phyloP scores from a whole-genome alignment of 139 green algal genomes.

The Axilococcus clingmanii region DNA sequence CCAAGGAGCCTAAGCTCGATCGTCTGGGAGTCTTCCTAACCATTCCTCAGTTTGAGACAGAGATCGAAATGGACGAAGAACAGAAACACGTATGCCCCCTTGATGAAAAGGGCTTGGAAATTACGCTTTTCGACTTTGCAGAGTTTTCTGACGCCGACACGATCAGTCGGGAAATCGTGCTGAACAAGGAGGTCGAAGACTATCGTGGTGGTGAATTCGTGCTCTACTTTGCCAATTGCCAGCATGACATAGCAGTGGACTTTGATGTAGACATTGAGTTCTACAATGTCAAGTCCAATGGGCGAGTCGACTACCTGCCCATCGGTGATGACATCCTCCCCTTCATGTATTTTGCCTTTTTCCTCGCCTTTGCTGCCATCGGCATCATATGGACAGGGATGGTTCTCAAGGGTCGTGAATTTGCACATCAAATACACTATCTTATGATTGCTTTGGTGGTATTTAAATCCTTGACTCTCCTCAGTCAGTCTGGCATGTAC shows the following conservation, averaged over 20 bases:
- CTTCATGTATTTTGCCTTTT: slow-evolving; percentile 83
- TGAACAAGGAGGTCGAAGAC: slow-evolving; percentile 24
- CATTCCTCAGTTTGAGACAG: slow-evolving; percentile 36
- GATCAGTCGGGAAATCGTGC: slow-evolving; percentile 6
- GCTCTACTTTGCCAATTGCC: slow-evolving; percentile 89
- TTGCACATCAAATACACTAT: slow-evolving; percentile 77
- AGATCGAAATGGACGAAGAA: slow-evolving; percentile 43
- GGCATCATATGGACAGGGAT: slow-evolving; percentile 51
- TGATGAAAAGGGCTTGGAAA: slow-evolving; percentile 36
- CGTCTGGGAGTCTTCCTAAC: slow-evolving; percentile 59
- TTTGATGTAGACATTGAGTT: slow-evolving; percentile 60
- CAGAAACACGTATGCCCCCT: slow-evolving; percentile 40
- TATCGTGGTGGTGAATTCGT: slow-evolving; percentile 50
- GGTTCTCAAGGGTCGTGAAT: slow-evolving; percentile 30
- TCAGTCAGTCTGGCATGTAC: slow-evolving; percentile 52
- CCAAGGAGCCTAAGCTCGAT: slow-evolving; percentile 8
- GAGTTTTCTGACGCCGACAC: slow-evolving; percentile 21
- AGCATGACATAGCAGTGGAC: slow-evolving; percentile 52
- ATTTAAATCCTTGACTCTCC: slow-evolving; percentile 81
- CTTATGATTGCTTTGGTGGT: slow-evolving; percentile 80
- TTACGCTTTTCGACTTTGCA: slow-evolving; percentile 48
- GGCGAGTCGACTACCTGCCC: slow-evolving; percentile 74
- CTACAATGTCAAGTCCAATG: slow-evolving; percentile 62
- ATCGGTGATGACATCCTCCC: slow-evolving; percentile 80
- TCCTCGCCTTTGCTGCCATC: slow-evolving; percentile 56